Conservation (phyloP, 164 flowering plant genomes). For the Nymphaea colorata region DNA sequence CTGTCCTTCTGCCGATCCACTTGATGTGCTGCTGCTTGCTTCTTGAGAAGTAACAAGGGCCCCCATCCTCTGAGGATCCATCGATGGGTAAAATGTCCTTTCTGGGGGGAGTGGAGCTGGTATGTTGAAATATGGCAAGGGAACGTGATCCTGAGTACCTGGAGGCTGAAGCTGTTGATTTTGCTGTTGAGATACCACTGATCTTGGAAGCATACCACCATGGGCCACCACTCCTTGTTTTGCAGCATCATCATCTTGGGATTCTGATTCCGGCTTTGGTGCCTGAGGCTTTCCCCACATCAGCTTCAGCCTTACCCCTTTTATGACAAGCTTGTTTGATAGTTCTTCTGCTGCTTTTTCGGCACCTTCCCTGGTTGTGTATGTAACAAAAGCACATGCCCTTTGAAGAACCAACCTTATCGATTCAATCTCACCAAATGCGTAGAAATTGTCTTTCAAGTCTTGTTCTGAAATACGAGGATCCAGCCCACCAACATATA, state of each 20-base stretch:
- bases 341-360: constrained; percentile 96
- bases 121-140: constrained; percentile 62
- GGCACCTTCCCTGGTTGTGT: constrained; percentile 91
- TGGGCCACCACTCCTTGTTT: constrained; percentile 59
- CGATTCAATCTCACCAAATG: constrained; percentile 95
- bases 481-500: constrained; percentile 90
- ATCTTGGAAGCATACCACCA: constrained; percentile 74
- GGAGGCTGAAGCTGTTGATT: constrained; percentile 43
- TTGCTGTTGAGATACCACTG: constrained; percentile 84
- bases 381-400: constrained; percentile 91
- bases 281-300: constrained; percentile 94
- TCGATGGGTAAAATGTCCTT: constrained; percentile 70
- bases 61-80: constrained; percentile 98
- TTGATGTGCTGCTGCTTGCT: constrained; percentile 29
- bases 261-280: constrained; percentile 47
- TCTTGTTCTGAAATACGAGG: constrained; percentile 78
- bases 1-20: constrained; percentile 37
- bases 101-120: constrained; percentile 77
- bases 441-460: constrained; percentile 74
- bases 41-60: constrained; percentile 66
- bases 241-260: constrained; percentile 36
- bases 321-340: constrained; percentile 77
- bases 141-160: constrained; percentile 47
- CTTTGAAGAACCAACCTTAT: constrained; percentile 64
- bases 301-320: constrained; percentile 75